Evolutionary conservation across 108 stramenopile genomes (phyloP), one percentile per base, ranked within the genome.

Genomic region (Chaetoceros muelleri): DNA sequence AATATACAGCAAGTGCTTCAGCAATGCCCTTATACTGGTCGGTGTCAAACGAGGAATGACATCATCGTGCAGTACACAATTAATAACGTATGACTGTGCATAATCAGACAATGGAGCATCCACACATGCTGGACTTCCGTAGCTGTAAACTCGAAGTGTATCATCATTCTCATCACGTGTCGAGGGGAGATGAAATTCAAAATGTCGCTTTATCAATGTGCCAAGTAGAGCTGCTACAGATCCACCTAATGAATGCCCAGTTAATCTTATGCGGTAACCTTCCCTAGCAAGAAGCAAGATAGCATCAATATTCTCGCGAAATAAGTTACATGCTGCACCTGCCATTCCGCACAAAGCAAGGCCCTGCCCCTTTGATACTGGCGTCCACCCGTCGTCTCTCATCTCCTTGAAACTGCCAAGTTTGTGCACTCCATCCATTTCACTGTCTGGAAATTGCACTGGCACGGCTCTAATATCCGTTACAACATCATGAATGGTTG

Each of bases 401-500:
- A 25, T 28, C 24, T 69, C 64, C n/a, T 62, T 49, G 3, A 18
- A 0, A 23, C 27, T 24, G 0, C n/a, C 44, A 16, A 45, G 25
- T 2, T 53, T 27, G 2, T 21, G 2, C 1, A 24, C 30, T 24
- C 24, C 20, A 8, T 72, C 75, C 50, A 55, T 57, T 24, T 78
- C 73, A 0, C 58, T 50, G 44, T 75, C 78, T 26, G 90, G 94
- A 60, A 95, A 92, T 18, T 82, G 81, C 13, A 90, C 82, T 10
- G 94, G 94, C 30, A 70, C 66, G 55, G 84, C 93, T 26, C 91
- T 87, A 57, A 97, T 90, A 72, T 97, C 96, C n/a, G 94, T 95
- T 3, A 95, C 82, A 19, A 97, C 92, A 72, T 97, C 96, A 30
- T 95, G 79, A 21, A 95, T 87, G 17, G 87, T 87, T 21, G 90